Base-by-base conservation (phyloP, 1,284 basidiomycete species). In the Sanghuangporus sanghuang region DNA sequence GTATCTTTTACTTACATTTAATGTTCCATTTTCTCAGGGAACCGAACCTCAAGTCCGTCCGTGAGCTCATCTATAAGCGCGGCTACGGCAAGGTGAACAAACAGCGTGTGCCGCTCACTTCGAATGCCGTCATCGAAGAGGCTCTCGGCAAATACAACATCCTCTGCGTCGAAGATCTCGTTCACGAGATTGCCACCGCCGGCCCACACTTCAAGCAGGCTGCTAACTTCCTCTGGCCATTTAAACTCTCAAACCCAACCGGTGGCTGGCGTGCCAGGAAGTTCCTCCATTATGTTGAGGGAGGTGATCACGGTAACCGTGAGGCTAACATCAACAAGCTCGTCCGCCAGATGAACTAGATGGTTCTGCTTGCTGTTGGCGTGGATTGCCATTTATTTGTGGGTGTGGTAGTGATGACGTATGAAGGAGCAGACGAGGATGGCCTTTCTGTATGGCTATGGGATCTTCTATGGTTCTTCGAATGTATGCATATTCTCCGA, bases 201-300 rank as follows among this genome's bases (percentile, higher is more conserved):
- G 97, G 96, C 73, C 96, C 96, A 74, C 95, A 98, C 86, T 99
- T 99, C 86, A 98, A 98, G 85, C 94, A 96, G 83, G 93, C 89
- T 65, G 87, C 92, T 71, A 94, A 94, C 82, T 95, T 96, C 87
- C 88, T 99, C 64, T 98, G 96, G 95, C 95, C 97, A 36, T 98
- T 99, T 89, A 98, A 99, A 80, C 91, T 99, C 68, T 97, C 95
- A 71, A 98, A 98, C 89, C 96, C 97, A 65, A 98, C 86, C 72
- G 96, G 97, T 71, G 97, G 97, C 73, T 99, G 95, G 95, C 90
- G 93, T 79, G 87, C 85, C 74, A 86, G 95, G 76, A 99, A 99
- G 84, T 96, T 98, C 89, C 94, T 90, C 81, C 90, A 93, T 80
- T 96, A 84, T 76, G 85, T 96, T 67, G 86, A 95, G 83, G 93